phyloP scores from a whole-genome alignment of 495 filamentous ascomycete genomes.

The Aspergillus diversus region DNA sequence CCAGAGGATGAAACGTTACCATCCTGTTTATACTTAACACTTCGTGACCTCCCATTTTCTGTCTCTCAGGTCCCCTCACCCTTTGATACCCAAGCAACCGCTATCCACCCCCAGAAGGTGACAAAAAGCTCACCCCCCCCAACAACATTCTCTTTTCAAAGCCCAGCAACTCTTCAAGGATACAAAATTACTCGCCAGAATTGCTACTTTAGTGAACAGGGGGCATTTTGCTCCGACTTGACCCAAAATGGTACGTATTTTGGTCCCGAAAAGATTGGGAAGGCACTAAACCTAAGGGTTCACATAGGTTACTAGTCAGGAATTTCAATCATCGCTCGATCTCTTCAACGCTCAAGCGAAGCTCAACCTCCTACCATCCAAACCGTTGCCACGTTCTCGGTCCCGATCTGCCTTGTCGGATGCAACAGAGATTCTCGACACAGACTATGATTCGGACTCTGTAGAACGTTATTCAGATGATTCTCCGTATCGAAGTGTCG shows the following conservation, averaged over 20 bases:
- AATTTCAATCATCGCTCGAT: conserved; percentile 12
- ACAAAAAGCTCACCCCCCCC: neutral
- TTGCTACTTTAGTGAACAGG: too few species aligned
- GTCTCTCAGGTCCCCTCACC: conserved; percentile 4
- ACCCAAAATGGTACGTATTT: conserved; percentile 16
- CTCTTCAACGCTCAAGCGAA: conserved; percentile 15
- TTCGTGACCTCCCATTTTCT: conserved; percentile 13
- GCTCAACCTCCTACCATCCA: conserved; percentile 4
- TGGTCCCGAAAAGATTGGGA: neutral
- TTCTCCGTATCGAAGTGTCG: conserved; percentile 58
- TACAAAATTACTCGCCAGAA: neutral
- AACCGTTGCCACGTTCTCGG: neutral
- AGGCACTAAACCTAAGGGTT: neutral
- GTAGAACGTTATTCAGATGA: conserved; percentile 52
- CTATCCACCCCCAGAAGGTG: conserved; percentile 5
- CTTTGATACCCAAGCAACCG: conserved; percentile 19
- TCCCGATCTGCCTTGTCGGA: conserved; percentile 48
- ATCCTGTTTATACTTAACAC: conserved; percentile 23
- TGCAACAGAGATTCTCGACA: conserved; percentile 73
- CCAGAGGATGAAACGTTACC: neutral
- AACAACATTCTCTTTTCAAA: neutral
- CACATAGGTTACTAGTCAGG: conserved; percentile 4
- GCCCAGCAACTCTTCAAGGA: neutral
- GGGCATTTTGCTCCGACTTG: conserved; percentile 13
- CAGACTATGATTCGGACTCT: conserved; percentile 71